phyloP scores from a whole-genome alignment of 106 monocot genomes.

The Platanthera guangdongensis region DNA sequence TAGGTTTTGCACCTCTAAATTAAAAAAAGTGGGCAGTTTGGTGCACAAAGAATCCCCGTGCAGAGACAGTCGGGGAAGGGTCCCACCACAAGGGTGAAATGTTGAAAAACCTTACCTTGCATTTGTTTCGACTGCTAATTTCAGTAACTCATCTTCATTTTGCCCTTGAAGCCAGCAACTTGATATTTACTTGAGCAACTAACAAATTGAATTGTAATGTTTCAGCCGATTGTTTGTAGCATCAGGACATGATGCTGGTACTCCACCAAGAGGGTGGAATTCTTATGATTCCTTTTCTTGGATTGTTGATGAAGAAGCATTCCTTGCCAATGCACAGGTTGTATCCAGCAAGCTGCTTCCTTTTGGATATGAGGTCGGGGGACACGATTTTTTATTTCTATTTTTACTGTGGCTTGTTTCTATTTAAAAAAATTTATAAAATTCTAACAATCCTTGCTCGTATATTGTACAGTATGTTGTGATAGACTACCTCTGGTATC shows the following conservation, averaged over 20 bases:
- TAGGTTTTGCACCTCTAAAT: no score
- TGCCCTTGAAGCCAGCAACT: neutral
- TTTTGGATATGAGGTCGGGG: constrained; percentile 72
- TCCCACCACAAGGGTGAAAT: no score
- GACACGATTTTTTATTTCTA: neutral
- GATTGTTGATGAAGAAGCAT: constrained; percentile 59
- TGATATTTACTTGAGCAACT: neutral
- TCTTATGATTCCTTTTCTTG: constrained; percentile 96
- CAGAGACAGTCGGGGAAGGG: no score
- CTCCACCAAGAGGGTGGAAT: constrained; percentile 91
- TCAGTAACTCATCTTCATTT: neutral
- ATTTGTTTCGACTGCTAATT: neutral
- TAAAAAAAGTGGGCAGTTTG: no score
- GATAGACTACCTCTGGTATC: constrained; percentile 89
- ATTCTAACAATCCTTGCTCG: no score
- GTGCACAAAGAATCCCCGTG: no score
- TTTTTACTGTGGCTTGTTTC: neutral
- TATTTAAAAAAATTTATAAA: neutral
- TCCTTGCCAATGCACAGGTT: constrained; percentile 67
- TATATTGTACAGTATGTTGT: constrained; percentile 58
- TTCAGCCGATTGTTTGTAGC: constrained; percentile 22
- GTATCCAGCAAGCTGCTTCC: constrained; percentile 43
- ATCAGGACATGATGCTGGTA: constrained; percentile 13
- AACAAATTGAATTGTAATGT: neutral
- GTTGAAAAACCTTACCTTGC: no score